These are phyloP conservation scores for Papiliotrema fonsecae DNA, from an alignment of 1,284 basidiomycete genomes.

Conservation along the genomic window DNA sequence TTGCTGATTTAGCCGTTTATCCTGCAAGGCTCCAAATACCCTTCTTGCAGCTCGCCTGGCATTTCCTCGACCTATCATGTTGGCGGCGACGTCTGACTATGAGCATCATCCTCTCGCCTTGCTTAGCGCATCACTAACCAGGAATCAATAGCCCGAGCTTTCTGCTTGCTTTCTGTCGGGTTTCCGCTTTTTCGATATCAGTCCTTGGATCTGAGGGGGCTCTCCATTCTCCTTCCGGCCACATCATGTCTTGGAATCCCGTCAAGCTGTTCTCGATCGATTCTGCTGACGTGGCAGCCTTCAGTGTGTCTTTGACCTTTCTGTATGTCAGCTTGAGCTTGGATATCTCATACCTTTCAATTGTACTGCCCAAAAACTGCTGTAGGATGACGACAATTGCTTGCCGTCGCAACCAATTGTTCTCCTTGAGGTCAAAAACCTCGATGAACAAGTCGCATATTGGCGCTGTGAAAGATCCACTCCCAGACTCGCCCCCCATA, in stretches of 20 bases:
- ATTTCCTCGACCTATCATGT: constrained; percentile 92
- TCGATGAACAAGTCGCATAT: constrained; percentile 91
- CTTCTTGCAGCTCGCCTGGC: constrained; percentile 83
- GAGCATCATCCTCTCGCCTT: neutral
- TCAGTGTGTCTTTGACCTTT: constrained; percentile 76
- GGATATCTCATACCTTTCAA: constrained; percentile 65
- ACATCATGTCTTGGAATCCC: constrained; percentile 66
- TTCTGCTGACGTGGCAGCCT: constrained; percentile 59
- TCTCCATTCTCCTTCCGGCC: constrained; percentile 74
- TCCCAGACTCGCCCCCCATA: constrained; percentile 70
- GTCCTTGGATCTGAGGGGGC: constrained; percentile 62
- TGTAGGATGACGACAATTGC: constrained; percentile 94
- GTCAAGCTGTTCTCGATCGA: constrained; percentile 64
- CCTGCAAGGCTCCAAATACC: constrained; percentile 88
- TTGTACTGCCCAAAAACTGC: constrained; percentile 89
- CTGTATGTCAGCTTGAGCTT: constrained; percentile 49
- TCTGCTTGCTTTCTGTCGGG: constrained; percentile 76
- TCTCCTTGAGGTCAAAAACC: constrained; percentile 89
- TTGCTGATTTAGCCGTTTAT: constrained; percentile 85
- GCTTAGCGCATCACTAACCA: constrained; percentile 57
- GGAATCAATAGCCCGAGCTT: constrained; percentile 77
- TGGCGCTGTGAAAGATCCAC: constrained; percentile 82
- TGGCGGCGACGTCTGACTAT: constrained; percentile 75
- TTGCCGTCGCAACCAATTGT: constrained; percentile 93
- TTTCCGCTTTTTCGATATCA: constrained; percentile 68